These are phyloP conservation scores for Leersia perrieri DNA, from an alignment of 176 grass and related monocot species.

Conservation along the genomic window DNA sequence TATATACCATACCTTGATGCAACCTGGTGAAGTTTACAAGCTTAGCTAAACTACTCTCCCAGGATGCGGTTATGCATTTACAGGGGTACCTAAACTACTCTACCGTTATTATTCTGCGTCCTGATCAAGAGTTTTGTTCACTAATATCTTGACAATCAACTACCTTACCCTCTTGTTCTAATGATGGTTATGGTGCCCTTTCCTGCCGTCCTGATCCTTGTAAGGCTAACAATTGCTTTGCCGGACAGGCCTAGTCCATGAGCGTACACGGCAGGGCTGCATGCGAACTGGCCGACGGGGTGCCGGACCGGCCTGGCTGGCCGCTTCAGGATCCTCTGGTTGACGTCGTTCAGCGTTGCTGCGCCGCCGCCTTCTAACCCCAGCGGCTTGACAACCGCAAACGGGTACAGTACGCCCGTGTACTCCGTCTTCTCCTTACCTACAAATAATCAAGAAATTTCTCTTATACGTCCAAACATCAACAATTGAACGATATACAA, in stretches of 20 bases:
- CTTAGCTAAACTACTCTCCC: neutral
- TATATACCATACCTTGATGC: neutral
- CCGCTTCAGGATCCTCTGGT: constrained; percentile 63
- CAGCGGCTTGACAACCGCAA: constrained; percentile 72
- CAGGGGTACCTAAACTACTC: neutral
- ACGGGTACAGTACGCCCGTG: constrained; percentile 55
- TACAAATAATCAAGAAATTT: neutral
- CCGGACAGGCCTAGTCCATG: constrained; percentile 63
- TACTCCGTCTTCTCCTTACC: constrained; percentile 34
- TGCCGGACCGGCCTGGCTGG: constrained; percentile 69
- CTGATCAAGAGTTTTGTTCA: neutral
- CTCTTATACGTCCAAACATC: neutral
- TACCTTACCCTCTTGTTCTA: constrained; percentile 69
- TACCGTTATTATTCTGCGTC: neutral
- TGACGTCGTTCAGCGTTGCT: constrained; percentile 71
- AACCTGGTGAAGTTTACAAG: neutral
- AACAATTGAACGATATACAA: neutral
- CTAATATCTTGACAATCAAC: neutral
- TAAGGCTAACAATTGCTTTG: constrained; percentile 68
- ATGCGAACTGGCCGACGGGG: constrained; percentile 69
- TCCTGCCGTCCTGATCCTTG: constrained; percentile 77
- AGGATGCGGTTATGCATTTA: neutral
- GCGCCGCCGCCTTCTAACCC: constrained; percentile 53
- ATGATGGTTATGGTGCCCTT: constrained; percentile 84
- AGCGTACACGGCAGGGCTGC: constrained; percentile 33